These are phyloP conservation scores for Lobosporangium transversale DNA, from an alignment of 192 early-diverging fungal genomes.

Conservation along the genomic window DNA sequence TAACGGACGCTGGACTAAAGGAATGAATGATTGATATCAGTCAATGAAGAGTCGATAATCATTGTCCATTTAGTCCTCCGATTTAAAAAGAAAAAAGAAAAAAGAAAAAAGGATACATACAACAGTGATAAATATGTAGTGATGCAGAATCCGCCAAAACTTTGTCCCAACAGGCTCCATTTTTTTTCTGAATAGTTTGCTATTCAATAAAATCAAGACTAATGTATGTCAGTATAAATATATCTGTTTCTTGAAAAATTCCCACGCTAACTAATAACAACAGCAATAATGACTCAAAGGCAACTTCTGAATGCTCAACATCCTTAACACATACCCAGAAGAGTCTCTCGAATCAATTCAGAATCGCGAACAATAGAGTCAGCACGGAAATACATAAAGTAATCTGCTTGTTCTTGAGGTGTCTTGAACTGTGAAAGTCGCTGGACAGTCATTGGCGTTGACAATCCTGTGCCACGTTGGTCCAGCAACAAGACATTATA, in stretches of 20 bases:
- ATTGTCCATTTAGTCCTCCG: no score
- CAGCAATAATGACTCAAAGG: no score
- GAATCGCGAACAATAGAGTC: slow-evolving; percentile 76
- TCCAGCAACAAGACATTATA: slow-evolving; percentile 75
- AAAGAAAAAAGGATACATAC: slow-evolving; percentile 45
- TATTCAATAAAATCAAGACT: no score
- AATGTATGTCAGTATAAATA: no score
- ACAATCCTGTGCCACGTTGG: slow-evolving; percentile 76
- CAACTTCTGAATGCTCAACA: neutral
- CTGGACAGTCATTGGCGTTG: slow-evolving; percentile 64
- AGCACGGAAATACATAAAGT: slow-evolving; percentile 72
- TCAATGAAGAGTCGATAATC: slow-evolving; percentile 1
- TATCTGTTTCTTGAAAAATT: no score
- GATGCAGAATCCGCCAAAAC: slow-evolving; percentile 78
- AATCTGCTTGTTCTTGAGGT: slow-evolving; percentile 65
- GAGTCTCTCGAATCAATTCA: slow-evolving; percentile 67
- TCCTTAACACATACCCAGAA: slow-evolving; percentile 51
- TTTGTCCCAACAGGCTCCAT: slow-evolving; percentile 70
- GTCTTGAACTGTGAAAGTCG: slow-evolving; percentile 58
- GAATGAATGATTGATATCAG: neutral
- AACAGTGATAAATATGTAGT: slow-evolving; percentile 73
- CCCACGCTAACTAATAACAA: neutral
- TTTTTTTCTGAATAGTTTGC: slow-evolving; percentile 38
- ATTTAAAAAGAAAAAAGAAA: neutral
- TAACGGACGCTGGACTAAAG: slow-evolving; percentile 63